Percentiles rank a stretch among this genome's conserved stretches.
Conservation (phyloP, 2,329 filamentous ascomycete genomes). For the Lachnellula willkommii region DNA sequence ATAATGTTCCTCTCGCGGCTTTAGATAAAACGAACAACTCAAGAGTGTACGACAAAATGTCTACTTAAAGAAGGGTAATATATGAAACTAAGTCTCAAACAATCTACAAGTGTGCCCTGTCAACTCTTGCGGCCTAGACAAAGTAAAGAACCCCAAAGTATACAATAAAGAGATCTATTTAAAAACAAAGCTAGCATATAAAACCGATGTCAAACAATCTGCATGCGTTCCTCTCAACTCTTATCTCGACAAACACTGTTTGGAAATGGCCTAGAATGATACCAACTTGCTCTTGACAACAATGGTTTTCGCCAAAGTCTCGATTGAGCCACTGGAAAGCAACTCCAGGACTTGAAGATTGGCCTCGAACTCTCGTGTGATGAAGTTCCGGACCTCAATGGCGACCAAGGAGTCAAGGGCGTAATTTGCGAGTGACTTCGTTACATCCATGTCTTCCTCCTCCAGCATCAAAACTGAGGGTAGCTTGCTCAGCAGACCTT, state of each 20-base stretch:
- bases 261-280: constrained; percentile 11
- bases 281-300: constrained; percentile 38
- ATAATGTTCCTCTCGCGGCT: background rate
- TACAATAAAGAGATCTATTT: background rate
- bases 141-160: background rate
- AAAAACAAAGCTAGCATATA: background rate
- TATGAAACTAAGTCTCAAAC: background rate
- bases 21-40: background rate
- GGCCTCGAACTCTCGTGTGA: constrained; percentile 38
- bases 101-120: too few relatives aligned
- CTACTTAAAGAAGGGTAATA: background rate
- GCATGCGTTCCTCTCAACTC: background rate
- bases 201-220: background rate
- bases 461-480: constrained; percentile 46
- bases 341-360: constrained; percentile 49
- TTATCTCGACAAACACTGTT: background rate
- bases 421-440: constrained; percentile 41
- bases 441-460: constrained; percentile 44
- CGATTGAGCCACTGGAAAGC: constrained; percentile 46
- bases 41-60: background rate
- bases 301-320: constrained; percentile 43
- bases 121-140: background rate
- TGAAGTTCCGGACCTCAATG: constrained; percentile 31
- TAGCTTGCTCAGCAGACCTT: constrained; percentile 44
- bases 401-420: constrained; percentile 30